Percentiles rank a stretch among this genome's conserved stretches.
phyloP scores from a whole-genome alignment of 768 basidiomycete genomes.

The Amanita inopinata region DNA sequence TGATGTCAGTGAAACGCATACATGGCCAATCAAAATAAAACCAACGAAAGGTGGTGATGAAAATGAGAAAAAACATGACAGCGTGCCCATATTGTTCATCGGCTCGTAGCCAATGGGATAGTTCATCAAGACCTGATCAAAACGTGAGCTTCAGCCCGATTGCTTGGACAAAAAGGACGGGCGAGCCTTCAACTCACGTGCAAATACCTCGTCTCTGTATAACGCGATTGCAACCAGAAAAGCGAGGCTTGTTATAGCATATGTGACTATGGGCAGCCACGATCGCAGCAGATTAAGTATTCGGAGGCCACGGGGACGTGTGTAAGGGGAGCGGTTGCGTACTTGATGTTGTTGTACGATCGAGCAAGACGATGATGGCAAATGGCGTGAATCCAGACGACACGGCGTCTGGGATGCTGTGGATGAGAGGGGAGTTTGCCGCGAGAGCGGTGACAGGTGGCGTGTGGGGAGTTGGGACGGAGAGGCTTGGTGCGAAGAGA shows the following conservation, averaged over 20 bases:
- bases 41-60: constrained; percentile 83
- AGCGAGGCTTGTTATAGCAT: constrained; percentile 65
- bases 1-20: constrained; percentile 4
- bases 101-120: constrained; percentile 68
- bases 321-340: constrained; percentile 9
- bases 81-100: constrained; percentile 68
- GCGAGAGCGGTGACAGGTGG: constrained; percentile 11
- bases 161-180: neutral
- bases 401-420: constrained; percentile 15
- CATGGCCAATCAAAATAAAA: constrained; percentile 11
- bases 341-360: constrained; percentile 1
- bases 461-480: neutral
- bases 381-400: constrained; percentile 11
- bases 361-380: neutral
- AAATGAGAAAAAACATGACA: constrained; percentile 74
- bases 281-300: constrained; percentile 54
- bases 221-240: constrained; percentile 78
- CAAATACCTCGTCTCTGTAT: constrained; percentile 76
- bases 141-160: neutral
- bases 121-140: constrained; percentile 55
- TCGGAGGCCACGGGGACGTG: constrained; percentile 39
- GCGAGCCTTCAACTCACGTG: constrained; percentile 40
- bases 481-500: neutral
- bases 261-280: constrained; percentile 72
- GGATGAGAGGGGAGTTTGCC: constrained; percentile 20